Base-by-base conservation (phyloP, 129 eudicot genomes). In the Logfia minima region DNA sequence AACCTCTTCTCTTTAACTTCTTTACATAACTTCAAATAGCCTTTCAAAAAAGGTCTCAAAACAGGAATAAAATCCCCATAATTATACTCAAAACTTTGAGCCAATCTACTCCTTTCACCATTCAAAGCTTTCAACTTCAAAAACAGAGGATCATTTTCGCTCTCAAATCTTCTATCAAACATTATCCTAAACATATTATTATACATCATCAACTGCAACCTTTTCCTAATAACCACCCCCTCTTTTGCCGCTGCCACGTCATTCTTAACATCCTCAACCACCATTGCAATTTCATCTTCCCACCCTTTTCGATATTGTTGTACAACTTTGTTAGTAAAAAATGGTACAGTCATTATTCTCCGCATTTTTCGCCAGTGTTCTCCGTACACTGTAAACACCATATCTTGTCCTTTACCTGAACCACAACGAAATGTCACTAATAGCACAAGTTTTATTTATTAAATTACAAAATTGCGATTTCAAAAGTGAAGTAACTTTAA, bases 301-400 rank as follows among this genome's bases (percentile, higher is more conserved):
- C 97, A 93, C 6, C 96, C 91, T 1, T 8, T 3, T 24, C 92
- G 60, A 51, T 93, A 82, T 71, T 90, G 96, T 80, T 93, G 98
- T 3, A 93, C 98, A 1, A 93, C 98, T 66, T 88, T 90, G 83
- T 88, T 88, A 10, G 97, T 93, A 78, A 93, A 93, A 16, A 93
- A 93, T 1, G 98, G 97, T 3, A 93, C 96, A 5, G 97, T 93
- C 98, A 90, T 89, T 77, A 93, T 90, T 62, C 98, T 83, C 51
- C 98, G 77, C 98, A 93, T 93, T 79, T 90, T 93, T 60, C 98
- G 75, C 98, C 98, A 93, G 67, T 93, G 98, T 82, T 93, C 97
- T 3, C 98, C 97, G 78, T 93, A 93, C 0, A 90, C 96, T 0
- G 97, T 85, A 43, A 93, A 93, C 59, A 90, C 97, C 96, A 93